Conservation (phyloP, 2,329 filamentous ascomycete genomes). For the Venturia pyrina region DNA sequence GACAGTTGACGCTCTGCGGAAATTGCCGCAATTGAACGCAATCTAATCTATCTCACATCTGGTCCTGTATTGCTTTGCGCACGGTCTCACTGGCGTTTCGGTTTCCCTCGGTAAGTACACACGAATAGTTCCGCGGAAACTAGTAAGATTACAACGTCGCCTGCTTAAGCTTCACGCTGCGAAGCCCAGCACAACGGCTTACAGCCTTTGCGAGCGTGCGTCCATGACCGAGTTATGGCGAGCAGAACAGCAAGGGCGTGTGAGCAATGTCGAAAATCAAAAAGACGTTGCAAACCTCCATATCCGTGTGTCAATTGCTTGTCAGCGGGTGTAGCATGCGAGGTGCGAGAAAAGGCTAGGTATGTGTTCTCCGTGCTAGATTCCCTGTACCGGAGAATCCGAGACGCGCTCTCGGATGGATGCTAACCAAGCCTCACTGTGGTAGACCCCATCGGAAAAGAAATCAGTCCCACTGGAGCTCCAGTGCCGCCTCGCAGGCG, state of each 20-base stretch:
- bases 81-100: not conserved
- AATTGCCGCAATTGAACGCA: too few relatives aligned
- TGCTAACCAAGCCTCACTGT: not conserved
- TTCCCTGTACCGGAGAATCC: not conserved
- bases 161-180: not conserved
- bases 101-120: not conserved
- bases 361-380: not conserved
- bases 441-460: not conserved
- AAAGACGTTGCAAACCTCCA: conserved; percentile 1
- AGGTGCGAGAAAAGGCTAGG: not conserved
- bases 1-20: too few relatives aligned
- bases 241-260: not conserved
- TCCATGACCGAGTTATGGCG: not conserved
- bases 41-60: too few relatives aligned
- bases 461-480: not conserved
- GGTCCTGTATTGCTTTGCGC: not conserved
- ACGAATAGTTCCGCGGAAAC: not conserved
- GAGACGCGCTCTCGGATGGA: not conserved
- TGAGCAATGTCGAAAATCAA: not conserved
- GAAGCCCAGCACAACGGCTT: not conserved
- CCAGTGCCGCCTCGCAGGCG: not conserved
- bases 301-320: not conserved
- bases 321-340: not conserved
- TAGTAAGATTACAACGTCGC: not conserved
- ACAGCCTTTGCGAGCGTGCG: not conserved